Conservation (phyloP, 176 grass and related monocot species). For the Eleusine coracana region DNA sequence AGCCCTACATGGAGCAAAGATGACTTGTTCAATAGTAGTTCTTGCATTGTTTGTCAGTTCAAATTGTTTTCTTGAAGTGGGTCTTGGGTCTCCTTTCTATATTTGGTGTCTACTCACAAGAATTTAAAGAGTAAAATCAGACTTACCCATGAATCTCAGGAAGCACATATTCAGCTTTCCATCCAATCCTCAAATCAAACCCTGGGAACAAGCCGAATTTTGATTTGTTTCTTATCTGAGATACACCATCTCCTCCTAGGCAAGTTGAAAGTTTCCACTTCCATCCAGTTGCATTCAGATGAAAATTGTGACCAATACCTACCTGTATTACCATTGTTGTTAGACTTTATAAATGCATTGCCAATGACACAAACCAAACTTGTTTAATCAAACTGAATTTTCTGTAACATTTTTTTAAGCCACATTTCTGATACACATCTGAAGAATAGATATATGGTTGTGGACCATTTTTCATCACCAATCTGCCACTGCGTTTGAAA, state of each 20-base stretch:
- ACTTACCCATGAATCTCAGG: slow-evolving; percentile 94
- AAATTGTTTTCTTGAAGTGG: background rate
- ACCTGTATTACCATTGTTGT: slow-evolving; percentile 49
- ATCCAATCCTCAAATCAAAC: slow-evolving; percentile 94
- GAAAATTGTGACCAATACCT: slow-evolving; percentile 88
- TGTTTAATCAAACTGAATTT: background rate
- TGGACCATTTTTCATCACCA: background rate
- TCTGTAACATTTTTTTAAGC: background rate
- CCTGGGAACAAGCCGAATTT: slow-evolving; percentile 77
- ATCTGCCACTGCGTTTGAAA: background rate
- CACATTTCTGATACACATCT: background rate
- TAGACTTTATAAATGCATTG: background rate
- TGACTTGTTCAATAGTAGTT: background rate
- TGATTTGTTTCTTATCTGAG: slow-evolving; percentile 92
- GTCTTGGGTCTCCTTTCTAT: background rate
- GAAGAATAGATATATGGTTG: background rate
- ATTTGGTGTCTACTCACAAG: background rate
- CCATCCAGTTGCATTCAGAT: slow-evolving; percentile 79
- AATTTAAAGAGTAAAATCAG: background rate
- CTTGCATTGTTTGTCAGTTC: background rate
- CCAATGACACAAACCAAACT: background rate
- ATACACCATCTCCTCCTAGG: slow-evolving; percentile 89
- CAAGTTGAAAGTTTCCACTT: slow-evolving; percentile 95
- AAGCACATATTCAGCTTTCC: slow-evolving; percentile 93
- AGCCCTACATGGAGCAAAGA: slow-evolving; percentile 52